phyloP scores from a whole-genome alignment of 1,284 basidiomycete genomes.

The Gymnopus androsaceus region DNA sequence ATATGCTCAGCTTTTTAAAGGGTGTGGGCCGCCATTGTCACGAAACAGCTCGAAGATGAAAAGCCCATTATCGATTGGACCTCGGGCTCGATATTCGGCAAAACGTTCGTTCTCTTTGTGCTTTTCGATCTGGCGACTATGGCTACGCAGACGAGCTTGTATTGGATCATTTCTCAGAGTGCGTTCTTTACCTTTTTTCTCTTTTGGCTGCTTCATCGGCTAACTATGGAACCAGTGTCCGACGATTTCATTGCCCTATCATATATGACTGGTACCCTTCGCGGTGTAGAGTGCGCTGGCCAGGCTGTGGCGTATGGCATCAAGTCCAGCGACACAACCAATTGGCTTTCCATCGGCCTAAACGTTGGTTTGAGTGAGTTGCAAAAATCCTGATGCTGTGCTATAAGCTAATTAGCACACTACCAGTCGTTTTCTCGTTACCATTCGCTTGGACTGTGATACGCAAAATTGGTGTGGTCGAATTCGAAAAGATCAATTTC shows the following conservation, averaged over 20 bases:
- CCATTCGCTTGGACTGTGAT: conserved; percentile 33
- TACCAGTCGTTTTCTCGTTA: conserved; percentile 29
- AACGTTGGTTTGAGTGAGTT: conserved; percentile 34
- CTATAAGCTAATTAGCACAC: background rate
- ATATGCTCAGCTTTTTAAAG: conserved; percentile 11
- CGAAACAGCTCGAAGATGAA: conserved; percentile 31
- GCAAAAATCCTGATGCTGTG: background rate
- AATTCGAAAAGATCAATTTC: conserved; percentile 25
- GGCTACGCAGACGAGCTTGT: conserved; percentile 33
- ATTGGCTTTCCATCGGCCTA: conserved; percentile 36
- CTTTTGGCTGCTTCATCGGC: background rate
- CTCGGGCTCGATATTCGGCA: conserved; percentile 29
- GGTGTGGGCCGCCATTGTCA: conserved; percentile 36
- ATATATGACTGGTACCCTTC: conserved; percentile 36
- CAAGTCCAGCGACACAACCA: conserved; percentile 34
- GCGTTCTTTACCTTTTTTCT: conserved; percentile 10
- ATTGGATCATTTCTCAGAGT: conserved; percentile 36
- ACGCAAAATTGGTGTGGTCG: conserved; percentile 31
- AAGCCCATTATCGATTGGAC: conserved; percentile 36
- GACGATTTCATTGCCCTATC: conserved; percentile 35
- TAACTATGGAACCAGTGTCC: conserved; percentile 28
- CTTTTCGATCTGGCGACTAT: conserved; percentile 36
- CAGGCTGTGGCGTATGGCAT: conserved; percentile 37
- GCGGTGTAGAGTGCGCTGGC: conserved; percentile 35
- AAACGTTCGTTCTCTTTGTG: conserved; percentile 32